Conservation (phyloP, 2,329 filamentous ascomycete genomes). For the Calonectria pauciramosa region DNA sequence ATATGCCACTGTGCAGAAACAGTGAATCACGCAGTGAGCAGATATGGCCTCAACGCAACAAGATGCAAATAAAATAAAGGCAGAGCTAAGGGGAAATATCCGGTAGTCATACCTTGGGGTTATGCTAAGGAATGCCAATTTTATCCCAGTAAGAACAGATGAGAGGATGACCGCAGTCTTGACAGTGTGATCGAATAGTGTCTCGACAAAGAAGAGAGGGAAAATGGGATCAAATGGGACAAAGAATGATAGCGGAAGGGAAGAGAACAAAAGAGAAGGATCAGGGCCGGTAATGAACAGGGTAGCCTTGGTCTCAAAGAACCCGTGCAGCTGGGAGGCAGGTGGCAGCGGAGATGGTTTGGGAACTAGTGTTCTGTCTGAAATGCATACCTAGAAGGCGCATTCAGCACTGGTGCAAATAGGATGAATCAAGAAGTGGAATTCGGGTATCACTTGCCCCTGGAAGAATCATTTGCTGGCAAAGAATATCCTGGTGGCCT, state of each 20-base stretch:
- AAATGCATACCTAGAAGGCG: not conserved
- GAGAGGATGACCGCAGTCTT: not conserved
- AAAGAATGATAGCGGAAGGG: not conserved
- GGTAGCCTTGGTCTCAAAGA: no score
- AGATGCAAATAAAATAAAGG: not conserved
- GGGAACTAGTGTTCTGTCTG: no score
- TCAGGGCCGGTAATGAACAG: not conserved
- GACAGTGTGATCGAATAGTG: not conserved
- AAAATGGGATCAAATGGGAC: not conserved
- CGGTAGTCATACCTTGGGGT: not conserved
- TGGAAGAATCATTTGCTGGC: not conserved
- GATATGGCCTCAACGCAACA: no score
- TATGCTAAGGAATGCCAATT: not conserved
- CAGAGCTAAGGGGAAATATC: not conserved
- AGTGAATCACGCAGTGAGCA: not conserved
- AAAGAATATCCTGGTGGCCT: not conserved
- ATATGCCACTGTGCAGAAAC: not conserved
- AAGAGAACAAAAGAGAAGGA: not conserved
- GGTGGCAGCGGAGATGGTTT: not conserved
- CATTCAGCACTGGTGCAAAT: no score
- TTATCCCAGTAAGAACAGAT: not conserved
- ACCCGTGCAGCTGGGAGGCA: not conserved
- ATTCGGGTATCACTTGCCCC: not conserved
- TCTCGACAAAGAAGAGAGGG: not conserved
- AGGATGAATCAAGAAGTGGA: no score